Base-by-base conservation (phyloP, 257 asterid species). In the Perilla frutescens region DNA sequence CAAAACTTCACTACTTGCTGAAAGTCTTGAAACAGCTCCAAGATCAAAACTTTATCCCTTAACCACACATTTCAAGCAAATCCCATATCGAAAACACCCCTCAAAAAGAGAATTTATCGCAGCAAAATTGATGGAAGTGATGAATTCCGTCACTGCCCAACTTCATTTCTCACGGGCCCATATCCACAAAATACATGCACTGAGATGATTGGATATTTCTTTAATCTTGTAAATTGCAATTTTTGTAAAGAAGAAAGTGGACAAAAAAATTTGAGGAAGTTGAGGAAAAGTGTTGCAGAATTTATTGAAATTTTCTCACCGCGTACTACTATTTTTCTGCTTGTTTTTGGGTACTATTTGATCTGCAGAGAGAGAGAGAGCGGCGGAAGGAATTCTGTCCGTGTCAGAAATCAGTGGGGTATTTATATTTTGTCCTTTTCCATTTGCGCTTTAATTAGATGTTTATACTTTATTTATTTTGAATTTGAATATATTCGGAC, bases 291-390 rank as follows among this genome's bases (percentile, higher is more conserved):
- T 20, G 31, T 60, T 53, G 69, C 66, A 32, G 75, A 69, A 67
- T 79, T 72, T 54, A 59, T 81, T 77, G 65, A 67, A 73, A 72
- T 68, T 36, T 47, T 37, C 77, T 50, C 68, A 82, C 76, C 81
- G 91, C 87, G 81, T 68, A 36, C 40, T 15, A 9, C 62, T 45
- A 49, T 36, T 68, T 68, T 76, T 44, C 12, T 10, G 72, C 75
- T 37, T 59, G 69, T 0, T 76, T 62, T 70, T 34, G 68, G 47
- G 75, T 37, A 56, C 29, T 56, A 36, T 62, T 81, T 60, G 86
- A 84, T 84, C 88, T 80, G 76, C 77, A 15, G 81, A 57, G 84
- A 85, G 75, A 14, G 76, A 43, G 86, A 83, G 75, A 75, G 81
- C 80, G 78, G 80, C 74, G 81, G 84, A 73, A 54, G 83, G 87